phyloP scores from a whole-genome alignment of 140 eudicot genomes.

The Senecio squalidus region DNA sequence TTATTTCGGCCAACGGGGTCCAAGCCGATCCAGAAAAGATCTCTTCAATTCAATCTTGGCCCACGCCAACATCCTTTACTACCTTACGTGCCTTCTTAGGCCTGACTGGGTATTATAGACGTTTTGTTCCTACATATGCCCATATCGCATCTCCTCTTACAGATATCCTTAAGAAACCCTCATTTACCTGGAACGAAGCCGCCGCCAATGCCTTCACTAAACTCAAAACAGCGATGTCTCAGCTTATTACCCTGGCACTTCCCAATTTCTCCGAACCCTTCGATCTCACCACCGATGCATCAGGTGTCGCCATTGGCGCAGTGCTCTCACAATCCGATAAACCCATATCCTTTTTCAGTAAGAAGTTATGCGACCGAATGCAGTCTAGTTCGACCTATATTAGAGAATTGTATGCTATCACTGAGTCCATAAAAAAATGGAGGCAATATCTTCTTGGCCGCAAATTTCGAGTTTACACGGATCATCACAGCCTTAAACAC shows the following conservation, averaged over 20 bases:
- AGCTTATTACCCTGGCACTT: background rate
- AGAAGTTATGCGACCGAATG: background rate
- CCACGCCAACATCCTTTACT: background rate
- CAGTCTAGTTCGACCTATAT: background rate
- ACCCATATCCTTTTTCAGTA: background rate
- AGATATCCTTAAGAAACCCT: background rate
- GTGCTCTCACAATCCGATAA: background rate
- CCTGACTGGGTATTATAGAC: background rate
- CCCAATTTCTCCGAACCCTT: background rate
- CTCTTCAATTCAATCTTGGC: background rate
- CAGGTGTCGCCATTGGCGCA: background rate
- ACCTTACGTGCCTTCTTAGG: constrained; percentile 17
- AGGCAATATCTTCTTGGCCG: background rate
- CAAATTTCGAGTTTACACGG: background rate
- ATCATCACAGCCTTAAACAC: background rate
- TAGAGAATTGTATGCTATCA: background rate
- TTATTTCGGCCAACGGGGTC: background rate
- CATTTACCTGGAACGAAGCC: background rate
- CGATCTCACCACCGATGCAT: background rate
- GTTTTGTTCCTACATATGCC: background rate
- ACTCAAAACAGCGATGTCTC: background rate
- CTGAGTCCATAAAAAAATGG: background rate
- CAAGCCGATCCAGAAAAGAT: background rate
- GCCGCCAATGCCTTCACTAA: background rate
- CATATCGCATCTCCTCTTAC: background rate